phyloP scores from a whole-genome alignment of 306 rosid species.

The Vigna angularis region DNA sequence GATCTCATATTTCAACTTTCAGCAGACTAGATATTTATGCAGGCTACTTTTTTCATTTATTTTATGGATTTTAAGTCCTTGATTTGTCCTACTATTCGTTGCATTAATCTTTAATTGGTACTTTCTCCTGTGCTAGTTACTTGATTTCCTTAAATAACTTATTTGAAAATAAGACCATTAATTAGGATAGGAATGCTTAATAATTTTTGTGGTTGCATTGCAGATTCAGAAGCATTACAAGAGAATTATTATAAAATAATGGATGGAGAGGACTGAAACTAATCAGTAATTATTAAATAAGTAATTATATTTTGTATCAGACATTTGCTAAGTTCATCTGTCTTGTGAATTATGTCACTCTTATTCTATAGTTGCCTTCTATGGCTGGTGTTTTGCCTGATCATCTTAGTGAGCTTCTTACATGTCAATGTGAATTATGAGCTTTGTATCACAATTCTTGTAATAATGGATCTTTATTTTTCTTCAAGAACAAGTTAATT shows the following conservation, averaged over 20 bases:
- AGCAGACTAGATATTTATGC: not conserved
- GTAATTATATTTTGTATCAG: not conserved
- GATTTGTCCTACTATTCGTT: not conserved
- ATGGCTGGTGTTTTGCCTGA: not conserved
- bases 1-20: not conserved
- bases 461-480: not conserved
- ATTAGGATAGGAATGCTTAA: not conserved
- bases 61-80: constrained; percentile 10
- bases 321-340: not conserved
- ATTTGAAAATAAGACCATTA: not conserved
- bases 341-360: constrained; percentile 14
- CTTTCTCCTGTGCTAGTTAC: not conserved
- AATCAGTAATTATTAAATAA: not conserved
- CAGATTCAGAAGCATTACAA: not conserved
- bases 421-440: not conserved
- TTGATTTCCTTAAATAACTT: not conserved
- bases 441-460: not conserved
- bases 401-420: not conserved
- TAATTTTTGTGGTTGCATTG: not conserved
- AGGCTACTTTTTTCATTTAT: not conserved
- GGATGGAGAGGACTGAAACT: constrained; percentile 4
- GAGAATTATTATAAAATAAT: not conserved
- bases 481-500: not conserved
- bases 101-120: not conserved
- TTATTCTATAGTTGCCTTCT: not conserved